Percentiles rank a stretch among this genome's conserved stretches.
Conservation (phyloP, 1,284 basidiomycete genomes). For the Ustilago vetiveriae region DNA sequence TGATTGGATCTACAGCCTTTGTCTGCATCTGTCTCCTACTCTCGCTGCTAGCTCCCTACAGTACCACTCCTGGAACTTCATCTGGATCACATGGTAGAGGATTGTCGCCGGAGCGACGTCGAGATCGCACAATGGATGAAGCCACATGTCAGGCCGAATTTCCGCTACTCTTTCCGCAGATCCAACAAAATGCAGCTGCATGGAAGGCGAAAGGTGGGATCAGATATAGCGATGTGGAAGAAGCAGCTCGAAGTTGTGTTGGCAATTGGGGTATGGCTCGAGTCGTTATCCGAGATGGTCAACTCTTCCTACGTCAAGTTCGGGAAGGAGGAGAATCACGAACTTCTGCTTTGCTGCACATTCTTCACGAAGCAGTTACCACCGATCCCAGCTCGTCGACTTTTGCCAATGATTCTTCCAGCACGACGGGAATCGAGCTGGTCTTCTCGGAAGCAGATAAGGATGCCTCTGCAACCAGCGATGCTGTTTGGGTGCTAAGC, state of each 20-base stretch:
- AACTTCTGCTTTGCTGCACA: conserved; percentile 41
- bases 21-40: conserved; percentile 17
- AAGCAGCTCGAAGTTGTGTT: conserved; percentile 14
- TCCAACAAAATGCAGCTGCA: conserved; percentile 28
- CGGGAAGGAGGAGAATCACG: conserved; percentile 44
- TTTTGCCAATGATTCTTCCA: not conserved
- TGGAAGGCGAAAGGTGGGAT: conserved; percentile 49
- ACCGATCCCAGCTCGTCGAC: conserved; percentile 17
- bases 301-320: conserved; percentile 43
- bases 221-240: conserved; percentile 27
- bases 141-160: conserved; percentile 44
- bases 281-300: conserved; percentile 45
- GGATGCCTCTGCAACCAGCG: conserved; percentile 28
- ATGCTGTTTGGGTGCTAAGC: conserved; percentile 37
- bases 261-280: conserved; percentile 40
- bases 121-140: conserved; percentile 36
- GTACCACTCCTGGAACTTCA: not conserved
- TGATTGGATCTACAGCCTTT: conserved; percentile 22
- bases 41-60: conserved; percentile 5
- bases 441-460: conserved; percentile 48
- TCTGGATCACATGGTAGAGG: not conserved
- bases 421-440: conserved; percentile 28
- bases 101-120: conserved; percentile 8
- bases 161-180: conserved; percentile 49
- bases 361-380: conserved; percentile 35